Percentiles rank a stretch among this genome's conserved stretches.
phyloP scores from a whole-genome alignment of 164 flowering plant genomes.

The Annona cherimola region DNA sequence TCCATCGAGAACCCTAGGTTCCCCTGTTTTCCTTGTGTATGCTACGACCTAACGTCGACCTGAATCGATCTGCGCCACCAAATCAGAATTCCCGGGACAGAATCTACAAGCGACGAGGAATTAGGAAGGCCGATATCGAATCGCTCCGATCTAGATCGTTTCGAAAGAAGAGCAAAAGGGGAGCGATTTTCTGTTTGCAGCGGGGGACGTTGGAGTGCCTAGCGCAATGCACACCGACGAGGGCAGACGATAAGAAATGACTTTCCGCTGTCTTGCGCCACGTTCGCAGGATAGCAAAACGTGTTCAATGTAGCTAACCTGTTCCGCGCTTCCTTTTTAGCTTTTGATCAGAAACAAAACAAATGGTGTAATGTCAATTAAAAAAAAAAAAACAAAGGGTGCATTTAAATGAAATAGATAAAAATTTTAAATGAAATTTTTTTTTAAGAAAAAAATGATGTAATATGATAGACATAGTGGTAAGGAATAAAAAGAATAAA shows the following conservation, averaged over 20 bases:
- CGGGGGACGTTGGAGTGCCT: neutral
- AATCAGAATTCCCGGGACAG: neutral
- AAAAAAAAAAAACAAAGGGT: no score
- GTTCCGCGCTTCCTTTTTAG: neutral
- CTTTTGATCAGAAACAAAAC: no score
- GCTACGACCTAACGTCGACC: neutral
- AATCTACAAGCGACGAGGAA: neutral
- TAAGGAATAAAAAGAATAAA: no score
- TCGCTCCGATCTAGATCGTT: neutral
- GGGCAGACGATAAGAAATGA: neutral
- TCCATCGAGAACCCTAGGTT: conserved; percentile 40
- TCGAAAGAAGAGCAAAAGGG: neutral
- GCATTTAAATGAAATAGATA: no score
- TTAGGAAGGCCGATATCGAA: neutral
- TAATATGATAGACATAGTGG: no score
- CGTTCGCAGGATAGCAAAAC: neutral
- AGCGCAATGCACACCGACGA: neutral
- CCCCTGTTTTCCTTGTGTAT: neutral
- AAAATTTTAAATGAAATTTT: no score
- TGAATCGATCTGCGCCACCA: neutral
- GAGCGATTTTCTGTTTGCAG: neutral
- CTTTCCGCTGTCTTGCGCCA: neutral
- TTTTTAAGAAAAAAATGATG: no score
- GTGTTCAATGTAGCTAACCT: neutral
- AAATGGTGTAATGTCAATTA: no score